phyloP scores from a whole-genome alignment of 176 grass and related monocot species.

The Tillandsia fasciculata region DNA sequence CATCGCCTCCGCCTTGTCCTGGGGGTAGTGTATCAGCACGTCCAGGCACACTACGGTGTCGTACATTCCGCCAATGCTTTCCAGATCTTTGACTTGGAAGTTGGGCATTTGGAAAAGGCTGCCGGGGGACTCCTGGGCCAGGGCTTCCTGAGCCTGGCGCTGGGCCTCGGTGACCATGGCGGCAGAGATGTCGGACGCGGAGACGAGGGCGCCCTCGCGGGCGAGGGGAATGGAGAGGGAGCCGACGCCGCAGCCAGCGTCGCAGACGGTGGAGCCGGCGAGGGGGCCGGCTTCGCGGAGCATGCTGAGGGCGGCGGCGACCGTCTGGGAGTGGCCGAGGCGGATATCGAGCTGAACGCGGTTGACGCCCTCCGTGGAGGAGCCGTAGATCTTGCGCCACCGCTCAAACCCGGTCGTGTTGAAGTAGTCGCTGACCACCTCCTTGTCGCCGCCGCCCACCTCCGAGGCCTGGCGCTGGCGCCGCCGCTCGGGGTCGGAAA shows the following conservation, averaged over 20 bases:
- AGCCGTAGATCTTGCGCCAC: conserved; percentile 87
- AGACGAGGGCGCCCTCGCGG: conserved; percentile 40
- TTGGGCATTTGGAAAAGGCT: conserved; percentile 43
- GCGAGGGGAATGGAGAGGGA: conserved; percentile 75
- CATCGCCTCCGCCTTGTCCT: conserved; percentile 70
- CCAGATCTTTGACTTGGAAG: conserved; percentile 64
- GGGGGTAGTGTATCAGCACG: conserved; percentile 88
- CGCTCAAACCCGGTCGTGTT: conserved; percentile 84
- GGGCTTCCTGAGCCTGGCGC: conserved; percentile 34
- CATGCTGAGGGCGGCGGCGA: conserved; percentile 51
- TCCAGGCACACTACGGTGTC: conserved; percentile 88
- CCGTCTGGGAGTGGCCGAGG: conserved; percentile 69
- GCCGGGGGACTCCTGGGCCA: background rate
- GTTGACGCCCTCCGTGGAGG: conserved; percentile 66
- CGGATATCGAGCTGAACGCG: conserved; percentile 95
- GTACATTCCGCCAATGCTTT: conserved; percentile 45
- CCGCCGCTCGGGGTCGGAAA: conserved; percentile 65
- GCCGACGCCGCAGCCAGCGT: conserved; percentile 82
- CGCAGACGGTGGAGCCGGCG: conserved; percentile 55
- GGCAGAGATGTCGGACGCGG: conserved; percentile 67
- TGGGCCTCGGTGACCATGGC: conserved; percentile 79
- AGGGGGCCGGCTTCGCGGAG: conserved; percentile 45
- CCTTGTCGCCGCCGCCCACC: conserved; percentile 79
- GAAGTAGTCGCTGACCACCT: conserved; percentile 86
- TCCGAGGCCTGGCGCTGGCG: conserved; percentile 56